Evolutionary conservation across 2,329 filamentous ascomycete species (phyloP).

Genomic region (Trichophyton equinum): DNA sequence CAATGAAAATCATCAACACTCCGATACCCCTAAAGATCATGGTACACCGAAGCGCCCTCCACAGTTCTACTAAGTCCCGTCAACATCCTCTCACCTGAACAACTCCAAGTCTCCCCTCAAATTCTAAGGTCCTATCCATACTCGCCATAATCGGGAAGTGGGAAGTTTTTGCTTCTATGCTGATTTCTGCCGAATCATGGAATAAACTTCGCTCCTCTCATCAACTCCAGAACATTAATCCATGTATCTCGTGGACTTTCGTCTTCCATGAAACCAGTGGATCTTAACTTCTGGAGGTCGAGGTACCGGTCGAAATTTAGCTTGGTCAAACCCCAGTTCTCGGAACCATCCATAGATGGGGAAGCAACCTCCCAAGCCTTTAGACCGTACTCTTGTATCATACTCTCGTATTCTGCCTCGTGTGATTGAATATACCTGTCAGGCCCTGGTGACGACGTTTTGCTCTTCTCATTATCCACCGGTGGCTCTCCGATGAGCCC

Average conservation of each 20-base stretch:
- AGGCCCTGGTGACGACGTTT: conserved; percentile 7
- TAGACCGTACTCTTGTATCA: conserved; percentile 9
- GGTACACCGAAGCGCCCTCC: background rate
- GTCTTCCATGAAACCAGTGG: conserved; percentile 10
- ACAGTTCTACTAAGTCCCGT: background rate
- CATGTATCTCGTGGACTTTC: conserved; percentile 8
- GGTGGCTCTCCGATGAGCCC: conserved; percentile 10
- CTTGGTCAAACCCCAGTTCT: conserved; percentile 13
- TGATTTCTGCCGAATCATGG: background rate
- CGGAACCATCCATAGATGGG: conserved; percentile 11
- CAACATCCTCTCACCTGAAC: background rate
- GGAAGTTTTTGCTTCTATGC: background rate
- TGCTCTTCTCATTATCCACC: conserved; percentile 8
- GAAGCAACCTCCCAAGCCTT: conserved; percentile 10
- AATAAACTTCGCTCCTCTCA: conserved; percentile 11
- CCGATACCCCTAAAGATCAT: background rate
- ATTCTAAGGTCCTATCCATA: background rate
- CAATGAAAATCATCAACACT: background rate
- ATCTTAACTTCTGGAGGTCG: conserved; percentile 10
- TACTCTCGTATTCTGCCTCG: conserved; percentile 7
- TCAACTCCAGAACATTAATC: conserved; percentile 8
- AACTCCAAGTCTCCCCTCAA: background rate
- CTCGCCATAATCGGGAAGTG: no score
- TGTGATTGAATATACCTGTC: conserved; percentile 11
- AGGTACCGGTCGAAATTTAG: conserved; percentile 11